These are phyloP conservation scores for Stagonosporopsis cucurbitacearum DNA, from an alignment of 2,329 filamentous ascomycete genomes.

Conservation along the genomic window DNA sequence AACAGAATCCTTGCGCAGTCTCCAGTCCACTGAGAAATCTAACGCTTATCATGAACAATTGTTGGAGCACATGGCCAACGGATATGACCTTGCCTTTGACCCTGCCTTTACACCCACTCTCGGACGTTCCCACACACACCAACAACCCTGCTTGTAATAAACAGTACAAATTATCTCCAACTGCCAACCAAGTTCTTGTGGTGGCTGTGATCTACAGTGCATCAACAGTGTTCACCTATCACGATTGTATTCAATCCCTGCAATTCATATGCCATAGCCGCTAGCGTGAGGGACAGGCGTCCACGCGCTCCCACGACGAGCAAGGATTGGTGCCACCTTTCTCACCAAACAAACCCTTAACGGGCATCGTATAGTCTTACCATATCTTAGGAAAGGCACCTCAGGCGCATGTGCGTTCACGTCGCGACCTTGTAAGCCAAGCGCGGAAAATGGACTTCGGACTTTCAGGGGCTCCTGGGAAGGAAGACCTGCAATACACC, in stretches of 20 bases:
- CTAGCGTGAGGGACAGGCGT: slow-evolving; percentile 7
- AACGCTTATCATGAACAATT: neutral
- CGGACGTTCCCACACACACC: slow-evolving; percentile 1
- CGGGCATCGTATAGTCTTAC: neutral
- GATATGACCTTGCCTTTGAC: neutral
- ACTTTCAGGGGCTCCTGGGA: neutral
- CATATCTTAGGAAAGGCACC: neutral
- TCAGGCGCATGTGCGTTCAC: neutral
- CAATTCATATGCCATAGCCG: slow-evolving; percentile 1
- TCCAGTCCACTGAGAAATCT: neutral
- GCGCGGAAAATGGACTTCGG: neutral
- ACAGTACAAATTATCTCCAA: neutral
- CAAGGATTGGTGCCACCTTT: slow-evolving; percentile 9
- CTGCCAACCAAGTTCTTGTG: neutral
- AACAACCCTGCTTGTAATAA: neutral
- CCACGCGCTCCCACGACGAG: slow-evolving; percentile 7
- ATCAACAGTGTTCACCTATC: slow-evolving; percentile 14
- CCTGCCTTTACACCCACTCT: neutral
- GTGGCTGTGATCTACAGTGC: slow-evolving; percentile 14
- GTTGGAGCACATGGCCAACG: neutral
- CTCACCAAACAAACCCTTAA: neutral
- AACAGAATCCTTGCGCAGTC: too few species aligned
- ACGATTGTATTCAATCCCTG: slow-evolving; percentile 4
- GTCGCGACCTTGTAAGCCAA: slow-evolving; percentile 4
- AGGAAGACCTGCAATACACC: neutral